These are phyloP conservation scores for Nicotiana rustica DNA, from an alignment of 305 asterid genomes.

Conservation along the genomic window DNA sequence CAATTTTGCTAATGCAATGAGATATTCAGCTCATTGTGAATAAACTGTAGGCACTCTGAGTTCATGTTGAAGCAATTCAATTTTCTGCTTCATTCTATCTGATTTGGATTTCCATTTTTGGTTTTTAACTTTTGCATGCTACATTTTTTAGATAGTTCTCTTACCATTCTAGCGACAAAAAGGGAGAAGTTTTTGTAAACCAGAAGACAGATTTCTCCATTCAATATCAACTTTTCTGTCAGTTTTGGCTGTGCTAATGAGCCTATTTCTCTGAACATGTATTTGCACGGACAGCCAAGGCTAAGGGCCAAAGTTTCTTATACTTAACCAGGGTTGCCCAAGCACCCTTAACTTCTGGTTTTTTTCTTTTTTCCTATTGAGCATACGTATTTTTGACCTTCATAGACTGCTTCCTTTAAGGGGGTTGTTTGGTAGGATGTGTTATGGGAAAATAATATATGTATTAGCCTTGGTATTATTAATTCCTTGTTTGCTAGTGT, in stretches of 20 bases:
- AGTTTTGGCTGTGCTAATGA: not conserved
- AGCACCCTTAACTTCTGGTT: not conserved
- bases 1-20: not conserved
- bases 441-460: no score
- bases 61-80: slow-evolving; percentile 5
- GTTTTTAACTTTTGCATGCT: not conserved
- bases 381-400: not conserved
- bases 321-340: not conserved
- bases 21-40: slow-evolving; percentile 9
- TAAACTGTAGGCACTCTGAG: not conserved
- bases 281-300: not conserved
- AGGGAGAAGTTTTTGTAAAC: not conserved
- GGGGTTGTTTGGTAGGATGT: no score
- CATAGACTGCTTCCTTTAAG: not conserved
- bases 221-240: not conserved
- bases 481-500: no score
- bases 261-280: not conserved
- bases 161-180: not conserved
- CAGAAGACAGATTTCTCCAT: not conserved
- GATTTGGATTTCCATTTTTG: not conserved
- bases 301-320: not conserved
- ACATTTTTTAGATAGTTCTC: not conserved
- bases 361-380: not conserved
- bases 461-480: no score
- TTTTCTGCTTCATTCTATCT: slow-evolving; percentile 12